These are phyloP conservation scores for Penicillium frequentans DNA, from an alignment of 2,329 filamentous ascomycete species.

Conservation along the genomic window DNA sequence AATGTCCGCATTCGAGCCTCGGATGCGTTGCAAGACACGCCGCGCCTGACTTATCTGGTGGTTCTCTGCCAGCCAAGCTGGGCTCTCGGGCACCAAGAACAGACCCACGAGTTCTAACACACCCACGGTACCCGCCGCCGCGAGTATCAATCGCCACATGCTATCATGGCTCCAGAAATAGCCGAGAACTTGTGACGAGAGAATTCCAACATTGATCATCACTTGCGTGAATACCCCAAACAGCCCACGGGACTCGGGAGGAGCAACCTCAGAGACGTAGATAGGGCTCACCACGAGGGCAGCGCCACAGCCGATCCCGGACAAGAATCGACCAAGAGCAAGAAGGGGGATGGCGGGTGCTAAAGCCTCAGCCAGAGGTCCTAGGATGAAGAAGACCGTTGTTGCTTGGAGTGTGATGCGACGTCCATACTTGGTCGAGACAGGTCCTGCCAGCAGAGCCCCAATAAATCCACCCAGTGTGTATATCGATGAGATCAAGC, in stretches of 20 bases:
- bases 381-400: conserved; percentile 71
- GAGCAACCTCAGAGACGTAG: conserved; percentile 90
- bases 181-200: conserved; percentile 78
- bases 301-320: conserved; percentile 82
- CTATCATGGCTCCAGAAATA: conserved; percentile 80
- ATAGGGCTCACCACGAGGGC: conserved; percentile 91
- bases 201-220: conserved; percentile 87
- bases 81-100: conserved; percentile 80
- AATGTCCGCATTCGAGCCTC: conserved; percentile 68
- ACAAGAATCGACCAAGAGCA: conserved; percentile 72
- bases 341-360: conserved; percentile 67
- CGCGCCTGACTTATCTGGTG: conserved; percentile 62
- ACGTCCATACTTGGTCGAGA: conserved; percentile 76
- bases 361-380: conserved; percentile 73
- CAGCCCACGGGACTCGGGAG: conserved; percentile 70
- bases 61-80: conserved; percentile 76
- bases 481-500: conserved; percentile 84
- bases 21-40: conserved; percentile 69
- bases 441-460: conserved; percentile 74
- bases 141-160: conserved; percentile 83
- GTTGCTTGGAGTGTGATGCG: conserved; percentile 75
- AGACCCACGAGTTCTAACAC: conserved; percentile 67
- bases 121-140: conserved; percentile 68
- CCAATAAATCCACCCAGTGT: conserved; percentile 85
- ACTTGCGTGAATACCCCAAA: conserved; percentile 85